Conservation (phyloP, 1,284 basidiomycete genomes). For the Ustilago shanxiensis region DNA sequence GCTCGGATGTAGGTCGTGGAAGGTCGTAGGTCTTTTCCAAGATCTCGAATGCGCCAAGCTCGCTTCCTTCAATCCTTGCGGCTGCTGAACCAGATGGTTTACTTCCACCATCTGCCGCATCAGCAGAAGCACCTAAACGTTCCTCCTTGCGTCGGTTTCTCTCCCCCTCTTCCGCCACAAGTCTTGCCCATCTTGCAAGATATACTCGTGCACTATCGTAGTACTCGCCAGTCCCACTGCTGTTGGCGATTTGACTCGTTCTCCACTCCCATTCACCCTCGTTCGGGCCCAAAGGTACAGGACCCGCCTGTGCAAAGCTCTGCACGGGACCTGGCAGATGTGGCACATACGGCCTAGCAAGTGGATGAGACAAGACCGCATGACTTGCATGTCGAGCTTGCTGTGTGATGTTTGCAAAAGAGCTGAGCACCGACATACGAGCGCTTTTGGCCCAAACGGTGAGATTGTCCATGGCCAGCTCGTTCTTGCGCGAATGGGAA, state of each 20-base stretch:
- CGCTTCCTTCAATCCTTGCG: conserved; percentile 33
- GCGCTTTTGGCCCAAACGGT: conserved; percentile 63
- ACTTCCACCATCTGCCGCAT: background rate
- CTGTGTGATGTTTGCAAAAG: conserved; percentile 65
- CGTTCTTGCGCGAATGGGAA: conserved; percentile 26
- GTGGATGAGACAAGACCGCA: conserved; percentile 58
- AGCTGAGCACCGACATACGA: conserved; percentile 61
- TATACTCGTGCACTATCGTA: conserved; percentile 97
- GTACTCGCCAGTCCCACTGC: conserved; percentile 73
- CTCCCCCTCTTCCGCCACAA: conserved; percentile 76
- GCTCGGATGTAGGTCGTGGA: conserved; percentile 40
- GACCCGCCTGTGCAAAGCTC: conserved; percentile 65
- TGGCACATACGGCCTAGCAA: conserved; percentile 54
- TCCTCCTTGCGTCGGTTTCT: conserved; percentile 56
- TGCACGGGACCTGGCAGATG: conserved; percentile 55
- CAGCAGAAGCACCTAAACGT: conserved; percentile 19
- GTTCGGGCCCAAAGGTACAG: conserved; percentile 55
- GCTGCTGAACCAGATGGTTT: conserved; percentile 8
- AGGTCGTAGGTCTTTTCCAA: conserved; percentile 48
- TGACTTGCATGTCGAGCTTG: conserved; percentile 62
- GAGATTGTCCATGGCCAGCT: conserved; percentile 53
- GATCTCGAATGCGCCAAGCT: conserved; percentile 58
- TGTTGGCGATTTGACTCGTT: conserved; percentile 43
- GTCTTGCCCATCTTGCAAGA: conserved; percentile 93
- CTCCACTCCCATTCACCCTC: conserved; percentile 59